Conservation (phyloP, 768 basidiomycete species). For the Royoungia palumana region DNA sequence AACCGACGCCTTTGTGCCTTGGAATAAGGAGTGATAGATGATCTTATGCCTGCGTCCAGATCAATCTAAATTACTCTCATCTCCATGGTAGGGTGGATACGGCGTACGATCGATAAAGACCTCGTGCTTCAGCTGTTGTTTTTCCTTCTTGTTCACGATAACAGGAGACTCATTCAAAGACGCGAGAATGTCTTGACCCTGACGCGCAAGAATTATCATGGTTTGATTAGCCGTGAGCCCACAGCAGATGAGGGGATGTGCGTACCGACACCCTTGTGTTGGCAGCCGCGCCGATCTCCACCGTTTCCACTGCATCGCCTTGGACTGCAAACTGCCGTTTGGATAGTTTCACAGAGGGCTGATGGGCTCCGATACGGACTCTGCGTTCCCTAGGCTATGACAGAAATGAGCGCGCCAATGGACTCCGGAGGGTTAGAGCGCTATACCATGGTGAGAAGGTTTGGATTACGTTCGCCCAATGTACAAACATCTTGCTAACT, state of each 20-base stretch:
- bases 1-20: constrained; percentile 69
- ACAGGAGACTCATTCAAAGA: constrained; percentile 30
- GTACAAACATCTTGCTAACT: no score
- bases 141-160: constrained; percentile 59
- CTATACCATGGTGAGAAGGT: constrained; percentile 19
- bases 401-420: constrained; percentile 8
- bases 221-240: neutral
- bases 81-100: neutral
- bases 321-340: constrained; percentile 51
- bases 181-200: constrained; percentile 47
- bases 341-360: constrained; percentile 46
- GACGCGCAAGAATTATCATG: neutral
- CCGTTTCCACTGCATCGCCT: constrained; percentile 45
- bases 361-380: constrained; percentile 45
- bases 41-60: constrained; percentile 42
- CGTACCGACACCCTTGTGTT: constrained; percentile 40
- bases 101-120: constrained; percentile 62
- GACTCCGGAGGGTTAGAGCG: neutral
- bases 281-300: constrained; percentile 41
- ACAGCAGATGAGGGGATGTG: neutral
- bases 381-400: constrained; percentile 37
- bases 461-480: no score
- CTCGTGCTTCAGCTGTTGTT: constrained; percentile 61
- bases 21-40: constrained; percentile 54
- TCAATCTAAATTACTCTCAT: neutral